Conservation (phyloP, 331 rosid genomes). For the Quercus phellos region DNA sequence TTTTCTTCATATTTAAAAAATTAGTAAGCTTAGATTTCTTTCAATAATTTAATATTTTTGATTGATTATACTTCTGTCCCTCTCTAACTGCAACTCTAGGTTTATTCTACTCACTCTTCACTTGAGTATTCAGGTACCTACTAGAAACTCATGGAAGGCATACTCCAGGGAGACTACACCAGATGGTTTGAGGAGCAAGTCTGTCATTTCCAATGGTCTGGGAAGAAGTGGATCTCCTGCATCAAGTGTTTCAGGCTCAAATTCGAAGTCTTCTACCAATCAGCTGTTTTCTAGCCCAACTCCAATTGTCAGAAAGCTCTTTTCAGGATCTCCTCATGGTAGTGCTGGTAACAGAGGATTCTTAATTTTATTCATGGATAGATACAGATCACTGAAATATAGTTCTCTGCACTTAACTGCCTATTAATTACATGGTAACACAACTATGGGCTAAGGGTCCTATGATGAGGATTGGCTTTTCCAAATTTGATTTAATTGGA, state of each 20-base stretch:
- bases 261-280: constrained; percentile 34
- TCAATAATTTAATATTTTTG: not conserved
- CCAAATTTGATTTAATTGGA: not conserved
- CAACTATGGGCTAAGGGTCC: not conserved
- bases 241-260: constrained; percentile 39
- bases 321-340: constrained; percentile 44
- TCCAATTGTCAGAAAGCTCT: constrained; percentile 41
- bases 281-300: constrained; percentile 29
- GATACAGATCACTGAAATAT: not conserved
- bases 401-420: not conserved
- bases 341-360: constrained; percentile 44
- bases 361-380: constrained; percentile 5
- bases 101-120: not conserved
- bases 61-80: not conserved
- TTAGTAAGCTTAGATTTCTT: not conserved
- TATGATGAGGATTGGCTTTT: not conserved
- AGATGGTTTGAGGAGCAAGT: constrained; percentile 48
- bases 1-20: not conserved
- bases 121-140: constrained; percentile 46
- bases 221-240: constrained; percentile 72
- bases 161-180: constrained; percentile 61
- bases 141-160: constrained; percentile 49
- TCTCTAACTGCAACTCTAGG: not conserved
- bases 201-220: constrained; percentile 48
- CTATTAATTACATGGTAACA: not conserved